Evolutionary conservation across 306 rosid species (phyloP), one percentile per base, ranked within the genome.

Genomic region (Prunus mongolica): DNA sequence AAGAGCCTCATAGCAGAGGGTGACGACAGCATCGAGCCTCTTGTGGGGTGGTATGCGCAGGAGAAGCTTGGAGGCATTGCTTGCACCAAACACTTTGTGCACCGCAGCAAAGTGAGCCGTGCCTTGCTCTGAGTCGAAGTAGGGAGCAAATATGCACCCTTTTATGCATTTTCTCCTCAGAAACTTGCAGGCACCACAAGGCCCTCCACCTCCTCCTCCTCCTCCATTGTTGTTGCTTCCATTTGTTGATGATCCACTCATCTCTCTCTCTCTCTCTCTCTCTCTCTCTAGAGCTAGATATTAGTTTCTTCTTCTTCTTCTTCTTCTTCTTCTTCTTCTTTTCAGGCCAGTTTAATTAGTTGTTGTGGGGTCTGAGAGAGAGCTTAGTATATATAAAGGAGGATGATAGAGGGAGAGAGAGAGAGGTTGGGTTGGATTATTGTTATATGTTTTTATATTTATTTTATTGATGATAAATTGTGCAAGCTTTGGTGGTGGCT

Each of bases 171-270:
- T 93, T 18, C 97, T 63, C 64, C 98, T 73, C 9, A 93, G 84
- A 71, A 88, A 91, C 84, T 94, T 94, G 90, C 98, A 94, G 12
- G 98, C 98, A 10, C 98, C 98, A 74, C 98, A 94, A 18, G 98
- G 98, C 27, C 97, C 97, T n/a, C 76, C 58, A 6, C 68, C 72
- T 60, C 83, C 71, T 16, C 54, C 20, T 63, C 20, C 73, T 15
- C 61, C 67, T 32, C 82, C 84, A 47, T 60, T 77, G 65, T 16
- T 74, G 65, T 78, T 78, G 10, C 75, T 76, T 14, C 72, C 84
- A 82, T 56, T 56, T 25, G 65, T 22, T 11, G 32, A 60, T 1
- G 65, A 60, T 32, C 82, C 75, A 83, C 82, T 87, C 80, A 62
- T 73, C 13, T 73, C 16, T 54, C 50, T 13, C 13, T 64, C 34